A percentile compares a stretch with the other conserved stretches of the same genome.
Evolutionary conservation across 495 filamentous ascomycete genomes (phyloP).

Genomic region (Friedmanniomyces simplex): DNA sequence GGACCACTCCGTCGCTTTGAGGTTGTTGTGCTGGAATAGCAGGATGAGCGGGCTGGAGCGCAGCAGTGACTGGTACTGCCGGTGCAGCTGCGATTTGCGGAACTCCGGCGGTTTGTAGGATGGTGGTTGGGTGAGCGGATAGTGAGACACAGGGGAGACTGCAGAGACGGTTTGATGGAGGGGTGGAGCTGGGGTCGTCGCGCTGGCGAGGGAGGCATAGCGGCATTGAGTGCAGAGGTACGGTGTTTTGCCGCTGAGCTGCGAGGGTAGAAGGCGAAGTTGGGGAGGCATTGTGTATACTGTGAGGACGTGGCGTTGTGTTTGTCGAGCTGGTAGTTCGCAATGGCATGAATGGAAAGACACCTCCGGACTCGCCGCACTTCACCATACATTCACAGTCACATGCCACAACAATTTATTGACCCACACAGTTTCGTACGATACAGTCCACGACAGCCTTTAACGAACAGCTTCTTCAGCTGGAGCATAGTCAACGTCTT

Average conservation of each 20-base stretch:
- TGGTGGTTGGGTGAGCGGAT: slow-evolving; percentile 69
- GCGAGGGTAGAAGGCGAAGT: slow-evolving; percentile 1
- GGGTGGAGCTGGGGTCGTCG: slow-evolving; percentile 41
- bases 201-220: slow-evolving; percentile 35
- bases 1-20: slow-evolving; percentile 78
- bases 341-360: background rate
- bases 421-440: background rate
- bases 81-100: slow-evolving; percentile 89
- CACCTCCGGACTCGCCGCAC: background rate
- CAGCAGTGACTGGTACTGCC: slow-evolving; percentile 86
- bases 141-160: slow-evolving; percentile 42
- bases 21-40: slow-evolving; percentile 94
- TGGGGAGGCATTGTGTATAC: slow-evolving; percentile 9
- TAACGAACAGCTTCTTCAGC: no score
- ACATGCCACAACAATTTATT: background rate
- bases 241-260: background rate
- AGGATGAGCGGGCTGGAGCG: slow-evolving; percentile 81
- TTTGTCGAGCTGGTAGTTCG: no score
- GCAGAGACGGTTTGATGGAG: slow-evolving; percentile 46
- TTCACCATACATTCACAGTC: background rate
- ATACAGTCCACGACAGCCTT: no score
- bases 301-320: no score
- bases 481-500: no score
- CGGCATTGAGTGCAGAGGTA: slow-evolving; percentile 37
- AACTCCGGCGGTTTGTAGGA: slow-evolving; percentile 76